These are phyloP conservation scores for Candida corydali DNA, from an alignment of 805 yeast species.

Conservation along the genomic window DNA sequence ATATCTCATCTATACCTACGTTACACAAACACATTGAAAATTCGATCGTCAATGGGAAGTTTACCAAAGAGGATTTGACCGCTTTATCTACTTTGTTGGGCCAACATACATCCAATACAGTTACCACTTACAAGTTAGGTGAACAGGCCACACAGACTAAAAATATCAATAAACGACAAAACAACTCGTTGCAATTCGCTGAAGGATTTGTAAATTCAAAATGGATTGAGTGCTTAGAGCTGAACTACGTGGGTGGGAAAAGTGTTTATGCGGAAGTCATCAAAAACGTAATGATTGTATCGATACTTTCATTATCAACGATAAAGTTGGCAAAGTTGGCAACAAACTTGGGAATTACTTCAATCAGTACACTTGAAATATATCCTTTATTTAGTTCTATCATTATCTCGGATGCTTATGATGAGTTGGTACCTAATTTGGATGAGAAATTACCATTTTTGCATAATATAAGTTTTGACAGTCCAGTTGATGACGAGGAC, in stretches of 20 bases:
- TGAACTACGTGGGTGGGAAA: slow-evolving; percentile 52
- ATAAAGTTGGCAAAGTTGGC: slow-evolving; percentile 39
- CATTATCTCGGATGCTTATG: slow-evolving; percentile 44
- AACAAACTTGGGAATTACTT: slow-evolving; percentile 42
- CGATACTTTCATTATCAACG: slow-evolving; percentile 46
- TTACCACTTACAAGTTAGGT: slow-evolving; percentile 18
- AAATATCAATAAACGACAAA: slow-evolving; percentile 15
- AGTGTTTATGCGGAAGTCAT: slow-evolving; percentile 46
- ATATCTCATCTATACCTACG: slow-evolving; percentile 38
- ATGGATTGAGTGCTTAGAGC: slow-evolving; percentile 62
- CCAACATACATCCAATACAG: slow-evolving; percentile 24
- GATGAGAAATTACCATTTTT: slow-evolving; percentile 49
- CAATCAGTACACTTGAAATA: slow-evolving; percentile 37
- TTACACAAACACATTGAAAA: slow-evolving; percentile 49
- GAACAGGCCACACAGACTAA: slow-evolving; percentile 1
- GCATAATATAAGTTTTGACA: slow-evolving; percentile 18
- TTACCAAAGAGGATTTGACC: slow-evolving; percentile 42
- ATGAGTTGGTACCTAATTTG: slow-evolving; percentile 47
- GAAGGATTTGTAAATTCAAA: slow-evolving; percentile 49
- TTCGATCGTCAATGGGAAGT: slow-evolving; percentile 44
- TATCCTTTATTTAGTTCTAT: slow-evolving; percentile 57
- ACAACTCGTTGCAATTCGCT: slow-evolving; percentile 36
- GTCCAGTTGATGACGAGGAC: slow-evolving; percentile 13
- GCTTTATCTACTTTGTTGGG: slow-evolving; percentile 47
- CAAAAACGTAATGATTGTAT: slow-evolving; percentile 48